These are phyloP conservation scores for Crithidia thermophila DNA, from an alignment of 208 protist genomes.

Conservation along the genomic window DNA sequence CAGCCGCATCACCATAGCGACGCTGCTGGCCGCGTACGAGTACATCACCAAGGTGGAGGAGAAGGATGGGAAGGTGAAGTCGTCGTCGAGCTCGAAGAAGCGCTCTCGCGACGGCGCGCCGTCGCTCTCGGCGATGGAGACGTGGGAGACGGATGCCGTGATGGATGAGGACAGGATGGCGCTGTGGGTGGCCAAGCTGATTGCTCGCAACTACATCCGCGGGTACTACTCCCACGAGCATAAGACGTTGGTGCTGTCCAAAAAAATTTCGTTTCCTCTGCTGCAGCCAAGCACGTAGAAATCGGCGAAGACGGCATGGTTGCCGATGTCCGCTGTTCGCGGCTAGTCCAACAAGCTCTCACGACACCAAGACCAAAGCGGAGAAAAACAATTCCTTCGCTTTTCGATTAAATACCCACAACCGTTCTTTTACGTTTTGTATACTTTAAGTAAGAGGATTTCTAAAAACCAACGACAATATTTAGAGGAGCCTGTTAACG, in stretches of 20 bases:
- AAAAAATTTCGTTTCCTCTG: conserved; percentile 67
- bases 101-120: conserved; percentile 21
- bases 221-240: conserved; percentile 88
- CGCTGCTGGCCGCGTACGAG: conserved; percentile 56
- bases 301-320: too few species aligned
- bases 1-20: conserved; percentile 69
- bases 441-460: too few species aligned
- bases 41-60: conserved; percentile 29
- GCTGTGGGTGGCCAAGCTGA: conserved; percentile 72
- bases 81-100: conserved; percentile 17
- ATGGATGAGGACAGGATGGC: conserved; percentile 75
- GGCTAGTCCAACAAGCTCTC: too few species aligned
- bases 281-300: conserved; percentile 16
- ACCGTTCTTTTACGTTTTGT: too few species aligned
- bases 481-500: too few species aligned
- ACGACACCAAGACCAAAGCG: too few species aligned
- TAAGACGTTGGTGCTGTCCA: conserved; percentile 79
- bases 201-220: conserved; percentile 63
- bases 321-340: too few species aligned
- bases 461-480: too few species aligned
- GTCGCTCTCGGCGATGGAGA: too few species aligned
- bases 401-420: too few species aligned
- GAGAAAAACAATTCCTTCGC: too few species aligned
- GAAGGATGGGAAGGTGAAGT: background rate
- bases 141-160: background rate